Evolutionary conservation across 2,329 filamentous ascomycete genomes (phyloP), one percentile per base, ranked within the genome.

Genomic region (Ciborinia camelliae): DNA sequence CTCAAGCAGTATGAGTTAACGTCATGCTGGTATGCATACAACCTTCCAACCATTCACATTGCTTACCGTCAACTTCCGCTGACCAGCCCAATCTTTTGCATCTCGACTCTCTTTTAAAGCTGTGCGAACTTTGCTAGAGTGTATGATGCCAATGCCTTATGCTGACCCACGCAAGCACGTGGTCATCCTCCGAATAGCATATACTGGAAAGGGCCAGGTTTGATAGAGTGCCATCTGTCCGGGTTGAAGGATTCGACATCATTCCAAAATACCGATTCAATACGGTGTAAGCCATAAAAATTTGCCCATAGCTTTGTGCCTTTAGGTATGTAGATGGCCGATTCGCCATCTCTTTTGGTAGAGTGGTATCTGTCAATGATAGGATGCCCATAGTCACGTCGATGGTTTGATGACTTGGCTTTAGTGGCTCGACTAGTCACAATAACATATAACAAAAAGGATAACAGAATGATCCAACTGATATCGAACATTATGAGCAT

Each of bases 171-270:
- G 63, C 88, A 91, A 0, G 87, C 82, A 4, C 88, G 77, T 0
- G 88, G 87, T 0, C 88, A 88, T 32, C 85, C 79, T 68, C 87
- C 90, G 72, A 94, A 94, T 0, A 88, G 88, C 52, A 90, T 61
- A 41, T 62, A 57, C 57, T 88, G 65, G 90, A 90, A 0, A 87
- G 86, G 35, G 83, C 84, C 79, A 90, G 91, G 76, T 92, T 90
- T 54, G 83, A 76, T 45, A 20, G 53, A 55, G 1, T 74, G 74
- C 90, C 90, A 95, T 32, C 91, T 81, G 76, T 91, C 90, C 0
- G 91, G 91, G 4, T 82, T 79, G 77, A 92, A 95, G 1, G 84
- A 80, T 14, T 90, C 84, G 0, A 85, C 88, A 66, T 91, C 87
- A 0, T 81, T 72, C 1, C 89, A 89, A 89, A 89, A 92, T 70